Percentiles rank a stretch among this genome's conserved stretches.
These are phyloP conservation scores for Pythium utonaiense DNA, from an alignment of 352 stramenopile genomes.

Conservation along the genomic window DNA sequence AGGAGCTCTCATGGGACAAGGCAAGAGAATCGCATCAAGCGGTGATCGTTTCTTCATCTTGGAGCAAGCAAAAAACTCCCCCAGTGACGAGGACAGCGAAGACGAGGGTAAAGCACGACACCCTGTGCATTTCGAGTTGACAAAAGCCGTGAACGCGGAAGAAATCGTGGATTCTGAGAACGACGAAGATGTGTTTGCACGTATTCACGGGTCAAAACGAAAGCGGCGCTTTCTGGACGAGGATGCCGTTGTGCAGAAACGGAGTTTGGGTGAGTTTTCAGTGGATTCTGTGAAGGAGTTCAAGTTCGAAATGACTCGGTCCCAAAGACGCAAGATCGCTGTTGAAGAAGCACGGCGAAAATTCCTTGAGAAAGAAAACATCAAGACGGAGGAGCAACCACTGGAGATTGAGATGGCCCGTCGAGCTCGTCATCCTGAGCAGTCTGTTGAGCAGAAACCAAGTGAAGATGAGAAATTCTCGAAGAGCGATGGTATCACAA, in stretches of 20 bases:
- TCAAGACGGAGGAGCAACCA: slow-evolving; percentile 37
- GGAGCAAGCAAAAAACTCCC: slow-evolving; percentile 29
- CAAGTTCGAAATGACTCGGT: slow-evolving; percentile 18
- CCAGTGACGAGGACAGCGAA: slow-evolving; percentile 16
- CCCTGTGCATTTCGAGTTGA: slow-evolving; percentile 8
- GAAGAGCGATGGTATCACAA: slow-evolving; percentile 19
- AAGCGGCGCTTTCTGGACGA: slow-evolving; percentile 19
- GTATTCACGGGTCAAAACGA: slow-evolving; percentile 20
- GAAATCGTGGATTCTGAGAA: slow-evolving; percentile 8
- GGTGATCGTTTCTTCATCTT: slow-evolving; percentile 76
- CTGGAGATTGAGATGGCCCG: slow-evolving; percentile 46
- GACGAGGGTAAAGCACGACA: not conserved
- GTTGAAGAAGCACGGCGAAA: slow-evolving; percentile 25
- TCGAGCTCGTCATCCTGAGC: not conserved
- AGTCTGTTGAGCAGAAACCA: not conserved
- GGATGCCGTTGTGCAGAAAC: slow-evolving; percentile 19
- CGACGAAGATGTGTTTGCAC: slow-evolving; percentile 21
- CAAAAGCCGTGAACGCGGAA: not conserved
- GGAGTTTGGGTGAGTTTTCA: slow-evolving; percentile 32
- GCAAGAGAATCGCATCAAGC: slow-evolving; percentile 78
- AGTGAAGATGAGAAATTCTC: not conserved
- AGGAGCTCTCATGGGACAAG: slow-evolving; percentile 24
- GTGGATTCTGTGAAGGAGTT: slow-evolving; percentile 29
- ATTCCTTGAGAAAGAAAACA: slow-evolving; percentile 31
- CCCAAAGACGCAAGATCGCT: slow-evolving; percentile 26